phyloP scores from a whole-genome alignment of 2,329 filamentous ascomycete genomes.

The Xylaria sp. region DNA sequence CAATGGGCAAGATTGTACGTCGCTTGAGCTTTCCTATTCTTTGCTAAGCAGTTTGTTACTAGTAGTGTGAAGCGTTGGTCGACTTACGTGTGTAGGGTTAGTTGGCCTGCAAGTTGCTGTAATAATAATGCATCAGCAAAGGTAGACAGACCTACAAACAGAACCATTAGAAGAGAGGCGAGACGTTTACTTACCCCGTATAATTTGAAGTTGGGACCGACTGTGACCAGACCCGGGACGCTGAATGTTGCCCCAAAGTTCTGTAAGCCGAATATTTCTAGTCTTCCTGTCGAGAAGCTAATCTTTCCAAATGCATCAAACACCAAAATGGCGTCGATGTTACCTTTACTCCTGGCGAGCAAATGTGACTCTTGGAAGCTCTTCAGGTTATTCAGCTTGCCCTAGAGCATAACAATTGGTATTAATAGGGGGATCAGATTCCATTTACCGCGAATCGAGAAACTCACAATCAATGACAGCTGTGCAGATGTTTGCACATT shows the following conservation, averaged over 20 bases:
- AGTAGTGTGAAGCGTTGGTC: background rate
- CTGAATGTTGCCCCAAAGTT: conserved; percentile 20
- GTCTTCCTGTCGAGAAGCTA: conserved; percentile 27
- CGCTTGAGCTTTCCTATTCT: conserved; percentile 19
- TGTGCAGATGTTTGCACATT: conserved; percentile 30
- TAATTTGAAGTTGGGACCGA: conserved; percentile 30
- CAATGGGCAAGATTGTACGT: conserved; percentile 28
- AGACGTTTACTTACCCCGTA: conserved; percentile 22
- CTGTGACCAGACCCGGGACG: conserved; percentile 29
- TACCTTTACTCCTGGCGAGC: conserved; percentile 29
- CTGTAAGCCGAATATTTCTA: conserved; percentile 22
- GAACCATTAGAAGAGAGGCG: background rate
- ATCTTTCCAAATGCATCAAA: conserved; percentile 29
- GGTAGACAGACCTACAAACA: background rate
- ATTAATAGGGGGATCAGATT: background rate
- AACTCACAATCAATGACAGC: conserved; percentile 27
- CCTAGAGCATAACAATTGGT: conserved; percentile 8
- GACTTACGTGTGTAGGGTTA: conserved; percentile 25
- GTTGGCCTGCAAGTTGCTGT: conserved; percentile 15
- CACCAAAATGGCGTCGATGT: conserved; percentile 27
- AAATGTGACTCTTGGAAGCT: conserved; percentile 31
- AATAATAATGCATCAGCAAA: conserved; percentile 3
- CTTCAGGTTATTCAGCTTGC: conserved; percentile 25
- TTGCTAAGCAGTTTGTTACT: conserved; percentile 16
- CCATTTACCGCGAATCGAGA: background rate